These are phyloP conservation scores for Catunica adiposa DNA, from an alignment of 2,329 filamentous ascomycete genomes.

Conservation along the genomic window DNA sequence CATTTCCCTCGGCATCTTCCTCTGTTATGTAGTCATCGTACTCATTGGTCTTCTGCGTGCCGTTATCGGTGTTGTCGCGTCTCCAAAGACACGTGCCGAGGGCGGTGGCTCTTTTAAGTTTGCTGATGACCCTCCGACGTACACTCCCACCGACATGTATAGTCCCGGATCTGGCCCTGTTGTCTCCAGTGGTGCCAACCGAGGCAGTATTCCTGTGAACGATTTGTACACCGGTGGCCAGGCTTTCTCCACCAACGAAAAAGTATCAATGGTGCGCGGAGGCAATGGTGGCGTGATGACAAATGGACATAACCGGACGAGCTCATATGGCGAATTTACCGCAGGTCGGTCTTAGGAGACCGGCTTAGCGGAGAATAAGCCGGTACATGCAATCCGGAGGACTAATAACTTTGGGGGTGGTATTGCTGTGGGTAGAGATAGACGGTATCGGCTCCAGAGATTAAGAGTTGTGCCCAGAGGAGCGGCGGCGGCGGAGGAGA, in stretches of 20 bases:
- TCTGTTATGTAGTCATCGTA: conserved; percentile 63
- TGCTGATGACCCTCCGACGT: conserved; percentile 3
- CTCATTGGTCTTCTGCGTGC: conserved; percentile 57
- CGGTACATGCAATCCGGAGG: no score
- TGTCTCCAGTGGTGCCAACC: not conserved
- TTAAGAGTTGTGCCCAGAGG: not conserved
- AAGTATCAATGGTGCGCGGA: conserved; percentile 5
- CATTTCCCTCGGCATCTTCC: conserved; percentile 57
- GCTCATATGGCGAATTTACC: not conserved
- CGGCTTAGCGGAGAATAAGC: not conserved
- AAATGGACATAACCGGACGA: not conserved
- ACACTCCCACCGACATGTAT: conserved; percentile 6
- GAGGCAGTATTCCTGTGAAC: not conserved
- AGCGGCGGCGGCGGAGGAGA: not conserved
- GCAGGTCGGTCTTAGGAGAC: conserved; percentile 5
- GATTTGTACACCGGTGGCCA: not conserved
- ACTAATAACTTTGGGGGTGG: not conserved
- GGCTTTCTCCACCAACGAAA: conserved; percentile 8
- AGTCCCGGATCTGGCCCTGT: not conserved
- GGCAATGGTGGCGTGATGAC: not conserved
- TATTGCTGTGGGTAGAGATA: not conserved
- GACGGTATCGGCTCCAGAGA: not conserved
- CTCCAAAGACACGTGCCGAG: conserved; percentile 38
- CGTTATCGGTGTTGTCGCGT: conserved; percentile 40
- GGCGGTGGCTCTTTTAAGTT: conserved; percentile 9